Evolutionary conservation across 2,329 filamentous ascomycete species (phyloP).

Genomic region (Xylaria sp.): DNA sequence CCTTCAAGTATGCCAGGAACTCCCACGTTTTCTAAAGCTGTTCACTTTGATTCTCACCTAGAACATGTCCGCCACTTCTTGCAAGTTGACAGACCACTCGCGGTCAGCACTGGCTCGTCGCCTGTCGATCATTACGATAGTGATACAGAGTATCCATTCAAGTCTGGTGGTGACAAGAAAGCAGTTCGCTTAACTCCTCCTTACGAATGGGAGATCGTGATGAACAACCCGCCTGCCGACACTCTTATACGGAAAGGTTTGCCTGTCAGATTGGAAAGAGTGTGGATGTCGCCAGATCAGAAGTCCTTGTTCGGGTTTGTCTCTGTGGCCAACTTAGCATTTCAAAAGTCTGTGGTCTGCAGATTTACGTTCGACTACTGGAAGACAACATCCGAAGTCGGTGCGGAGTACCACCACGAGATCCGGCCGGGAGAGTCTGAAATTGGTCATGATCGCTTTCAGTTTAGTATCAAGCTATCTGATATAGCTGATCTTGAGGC

Average conservation of each 20-base stretch:
- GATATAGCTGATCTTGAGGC: constrained; percentile 91
- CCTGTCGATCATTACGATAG: constrained; percentile 89
- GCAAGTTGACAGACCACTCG: constrained; percentile 92
- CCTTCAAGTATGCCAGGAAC: constrained; percentile 98
- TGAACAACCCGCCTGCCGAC: constrained; percentile 83
- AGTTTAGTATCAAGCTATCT: constrained; percentile 91
- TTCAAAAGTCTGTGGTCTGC: constrained; percentile 88
- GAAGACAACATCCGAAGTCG: constrained; percentile 97
- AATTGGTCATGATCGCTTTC: constrained; percentile 85
- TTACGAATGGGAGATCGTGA: constrained; percentile 87
- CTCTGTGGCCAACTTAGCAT: constrained; percentile 87
- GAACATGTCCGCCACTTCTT: constrained; percentile 97
- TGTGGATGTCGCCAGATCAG: constrained; percentile 89
- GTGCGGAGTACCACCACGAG: constrained; percentile 87
- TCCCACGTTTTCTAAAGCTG: constrained; percentile 92
- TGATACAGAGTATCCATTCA: constrained; percentile 90
- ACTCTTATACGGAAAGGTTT: constrained; percentile 69
- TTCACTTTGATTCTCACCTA: constrained; percentile 97
- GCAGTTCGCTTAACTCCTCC: constrained; percentile 60
- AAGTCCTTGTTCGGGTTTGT: constrained; percentile 86
- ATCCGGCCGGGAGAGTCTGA: constrained; percentile 73
- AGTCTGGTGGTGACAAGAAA: constrained; percentile 61
- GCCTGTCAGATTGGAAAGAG: constrained; percentile 83
- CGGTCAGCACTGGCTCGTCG: constrained; percentile 93
- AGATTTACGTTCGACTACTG: constrained; percentile 97